Evolutionary conservation across 179 eudicot genomes (phyloP), one percentile per base, ranked within the genome.

Genomic region (Vitellaria paradoxa): DNA sequence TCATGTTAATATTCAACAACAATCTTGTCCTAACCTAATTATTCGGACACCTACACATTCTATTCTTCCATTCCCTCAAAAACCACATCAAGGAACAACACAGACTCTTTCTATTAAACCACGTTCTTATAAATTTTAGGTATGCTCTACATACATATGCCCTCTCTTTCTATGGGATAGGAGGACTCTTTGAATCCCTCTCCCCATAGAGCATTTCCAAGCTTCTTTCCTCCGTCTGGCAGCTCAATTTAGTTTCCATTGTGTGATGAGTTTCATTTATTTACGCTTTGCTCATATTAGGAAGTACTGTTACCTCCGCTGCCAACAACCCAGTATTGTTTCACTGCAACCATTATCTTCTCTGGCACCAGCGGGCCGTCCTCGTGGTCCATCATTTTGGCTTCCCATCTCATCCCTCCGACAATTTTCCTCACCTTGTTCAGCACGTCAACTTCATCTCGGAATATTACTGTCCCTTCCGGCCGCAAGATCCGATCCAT

Each of bases 401-500:
- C 72, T 59, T 91, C 89, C 91, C 95, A 91, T 79, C 95, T 86
- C 93, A 91, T 87, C 24, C 89, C 91, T n/a, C 86, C 79, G 11
- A 82, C 89, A 1, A 91, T 88, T 71, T 85, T 81, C 78, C 75
- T 78, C 69, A 89, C 88, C 80, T 84, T 89, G 81, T 82, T 89
- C 30, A 91, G 78, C 21, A 88, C 87, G 62, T 89, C 88, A 61
- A 91, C 93, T 73, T 88, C 91, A 42, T 91, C 95, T 61, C 91
- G 84, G 46, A 91, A 77, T 75, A 91, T 85, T 62, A 89, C 89
- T 8, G 81, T 53, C 45, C 95, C 95, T 82, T 91, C 95, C 0
- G 95, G 93, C 14, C 95, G 91, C 53, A 91, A 78, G 68, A 91
- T 89, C 4, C 95, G 82, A 83, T 91, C 95, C 95, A 91, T 91